Conservation (phyloP, 495 filamentous ascomycete species). For the Penicillium waksmanii region DNA sequence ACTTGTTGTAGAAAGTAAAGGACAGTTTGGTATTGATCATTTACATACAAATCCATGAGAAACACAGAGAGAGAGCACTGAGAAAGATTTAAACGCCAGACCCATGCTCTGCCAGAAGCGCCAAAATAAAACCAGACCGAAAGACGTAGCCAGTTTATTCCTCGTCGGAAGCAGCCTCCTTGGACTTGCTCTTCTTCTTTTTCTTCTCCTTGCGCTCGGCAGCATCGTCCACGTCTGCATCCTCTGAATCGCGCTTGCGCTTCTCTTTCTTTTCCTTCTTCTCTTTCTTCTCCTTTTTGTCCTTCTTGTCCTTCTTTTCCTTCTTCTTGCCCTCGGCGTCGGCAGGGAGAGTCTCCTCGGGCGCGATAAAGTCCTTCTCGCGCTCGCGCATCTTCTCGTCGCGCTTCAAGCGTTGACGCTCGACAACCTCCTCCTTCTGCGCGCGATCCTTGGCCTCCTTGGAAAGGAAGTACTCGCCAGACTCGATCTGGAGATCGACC, state of each 20-base stretch:
- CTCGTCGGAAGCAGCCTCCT: conserved; percentile 39
- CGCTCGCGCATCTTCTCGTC: conserved; percentile 85
- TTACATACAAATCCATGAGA: conserved; percentile 17
- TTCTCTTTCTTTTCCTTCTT: conserved; percentile 41
- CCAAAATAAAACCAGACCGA: conserved; percentile 31
- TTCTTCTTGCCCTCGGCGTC: conserved; percentile 58
- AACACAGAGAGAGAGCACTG: conserved; percentile 9
- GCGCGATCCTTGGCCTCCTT: conserved; percentile 89
- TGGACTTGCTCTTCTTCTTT: conserved; percentile 53
- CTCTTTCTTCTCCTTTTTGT: conserved; percentile 48
- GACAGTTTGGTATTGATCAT: conserved; percentile 21
- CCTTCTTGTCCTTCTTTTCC: conserved; percentile 58
- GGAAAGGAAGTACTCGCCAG: conserved; percentile 91
- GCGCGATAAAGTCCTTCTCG: conserved; percentile 83
- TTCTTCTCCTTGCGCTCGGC: conserved; percentile 50
- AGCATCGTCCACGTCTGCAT: conserved; percentile 35
- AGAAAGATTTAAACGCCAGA: conserved; percentile 33
- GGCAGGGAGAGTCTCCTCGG: conserved; percentile 64
- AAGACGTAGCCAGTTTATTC: conserved; percentile 29
- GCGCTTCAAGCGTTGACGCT: conserved; percentile 81
- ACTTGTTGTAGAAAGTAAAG: background rate
- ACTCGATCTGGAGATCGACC: conserved; percentile 97
- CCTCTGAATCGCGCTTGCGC: conserved; percentile 49
- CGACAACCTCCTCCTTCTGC: conserved; percentile 74
- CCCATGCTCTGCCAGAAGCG: conserved; percentile 41